Evolutionary conservation across 176 grass and related monocot genomes (phyloP), one percentile per base, ranked within the genome.

Genomic region (Phoenix dactylifera): DNA sequence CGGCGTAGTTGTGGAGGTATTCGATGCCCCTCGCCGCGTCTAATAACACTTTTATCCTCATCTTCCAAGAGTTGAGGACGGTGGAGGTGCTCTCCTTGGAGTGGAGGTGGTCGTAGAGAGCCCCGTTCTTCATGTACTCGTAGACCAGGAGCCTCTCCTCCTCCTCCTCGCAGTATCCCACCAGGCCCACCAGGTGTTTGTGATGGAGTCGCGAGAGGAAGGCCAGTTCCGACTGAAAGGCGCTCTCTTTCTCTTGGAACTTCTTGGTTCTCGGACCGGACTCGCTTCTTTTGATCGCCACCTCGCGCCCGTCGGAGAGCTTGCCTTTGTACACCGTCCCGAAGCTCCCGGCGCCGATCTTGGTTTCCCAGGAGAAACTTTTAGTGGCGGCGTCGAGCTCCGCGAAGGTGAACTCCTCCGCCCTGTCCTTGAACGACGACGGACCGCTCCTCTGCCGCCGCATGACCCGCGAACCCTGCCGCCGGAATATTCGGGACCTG

Each of bases 51-150:
- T 86, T 93, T 23, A 98, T 74, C 6, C 88, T 77, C 7, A 89
- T 77, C 68, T 83, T 93, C 94, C 94, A 98, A 22, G 88, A 93
- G 22, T 79, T 62, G 15, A 66, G 24, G 66, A 83, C 79, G 4
- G 67, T 76, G 1, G 93, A 88, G 7, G 0, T 12, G 15, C 1
- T 1, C 12, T n/a, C 12, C 64, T 68, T 80, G 0, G 83, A 82
- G 67, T 98, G 94, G 60, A 98, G 82, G 75, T 98, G 88, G 67
- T 98, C 87, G 63, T 86, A 80, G 0, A 98, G 81, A 49, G 94
- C 84, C 18, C 94, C 94, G 60, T 98, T 88, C 69, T 86, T 92
- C 94, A 98, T 98, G 84, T 76, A 86, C 59, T 98, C 94, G 70
- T 98, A 98, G 15, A 98, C 88, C 6, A 98, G 75, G 28, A 98